phyloP scores from a whole-genome alignment of 176 grass and related monocot species.

The Aegilops bicornis region DNA sequence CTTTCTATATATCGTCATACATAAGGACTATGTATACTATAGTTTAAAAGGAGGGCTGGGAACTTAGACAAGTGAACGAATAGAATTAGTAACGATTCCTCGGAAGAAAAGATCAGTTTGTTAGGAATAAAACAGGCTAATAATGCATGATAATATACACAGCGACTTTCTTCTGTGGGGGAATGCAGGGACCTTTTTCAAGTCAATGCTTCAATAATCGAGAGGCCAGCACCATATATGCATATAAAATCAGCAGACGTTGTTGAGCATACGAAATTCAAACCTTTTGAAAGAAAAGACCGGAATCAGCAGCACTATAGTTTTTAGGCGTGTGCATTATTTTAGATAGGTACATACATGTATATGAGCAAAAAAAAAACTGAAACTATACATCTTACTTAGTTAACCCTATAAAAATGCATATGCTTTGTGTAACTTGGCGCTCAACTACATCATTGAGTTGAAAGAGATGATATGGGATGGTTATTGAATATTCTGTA shows the following conservation, averaged over 20 bases:
- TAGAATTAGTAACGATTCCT: background rate
- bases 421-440: too few species aligned
- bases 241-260: background rate
- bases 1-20: background rate
- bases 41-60: background rate
- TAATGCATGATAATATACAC: background rate
- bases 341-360: background rate
- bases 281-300: background rate
- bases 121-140: background rate
- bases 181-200: background rate
- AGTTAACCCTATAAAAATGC: too few species aligned
- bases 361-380: too few species aligned
- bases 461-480: too few species aligned
- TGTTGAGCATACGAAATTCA: background rate
- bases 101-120: background rate
- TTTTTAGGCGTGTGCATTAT: background rate
- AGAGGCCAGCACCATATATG: background rate
- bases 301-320: background rate
- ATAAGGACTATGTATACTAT: background rate
- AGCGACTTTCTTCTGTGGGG: background rate
- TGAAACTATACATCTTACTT: too few species aligned
- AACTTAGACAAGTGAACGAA: background rate
- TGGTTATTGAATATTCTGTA: too few species aligned
- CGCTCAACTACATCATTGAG: too few species aligned
- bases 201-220: constrained; percentile 16